Evolutionary conservation across 2,329 filamentous ascomycete genomes (phyloP), one percentile per base, ranked within the genome.

Genomic region (Arthrobotrys pseudoclavata): DNA sequence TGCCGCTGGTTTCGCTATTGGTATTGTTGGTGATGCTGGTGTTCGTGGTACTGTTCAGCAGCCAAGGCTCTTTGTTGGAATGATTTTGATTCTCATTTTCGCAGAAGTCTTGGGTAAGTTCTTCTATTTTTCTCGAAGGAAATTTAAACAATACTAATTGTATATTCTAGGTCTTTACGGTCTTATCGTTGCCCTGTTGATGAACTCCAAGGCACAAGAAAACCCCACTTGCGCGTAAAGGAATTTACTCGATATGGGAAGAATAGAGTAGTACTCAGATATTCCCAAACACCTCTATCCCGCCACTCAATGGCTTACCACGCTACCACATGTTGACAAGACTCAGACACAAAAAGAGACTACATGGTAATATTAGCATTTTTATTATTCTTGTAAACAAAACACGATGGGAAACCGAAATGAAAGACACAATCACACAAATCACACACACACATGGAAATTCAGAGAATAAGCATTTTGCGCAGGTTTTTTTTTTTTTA

Each of bases 81-180:
- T 97, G 94, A 97, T 97, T 86, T 86, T 97, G 84, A 97, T 97
- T 87, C 93, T 97, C 86, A 97, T 97, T 95, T 97, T 97, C 89
- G 94, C 94, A 82, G 94, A 97, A 95, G 94, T 97, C 82, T 87
- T 97, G 91, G 94, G 94, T 96, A 88, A 79, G 91, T 87, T 29
- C 3, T 50, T 34, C 7, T n/a, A n/a, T 61, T 26, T n/a, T 29
- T 20, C 6, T n/a, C 7, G 12, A 47, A n/a, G 18, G 22, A 29
- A 20, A 20, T 55, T 20, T 12, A 24, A 15, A 6, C 12, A 1
- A 18, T 40, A 3, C 18, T 53, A 34, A 50, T 67, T 37, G 53
- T 45, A 13, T 34, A 40, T 47, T 18, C 20, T 79, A 96, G 93
- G 95, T 96, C 93, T 99, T 76, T 99, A 99, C 87, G 96, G 96